Conservation (phyloP, 495 filamentous ascomycete species). For the Apiosordaria backusii region DNA sequence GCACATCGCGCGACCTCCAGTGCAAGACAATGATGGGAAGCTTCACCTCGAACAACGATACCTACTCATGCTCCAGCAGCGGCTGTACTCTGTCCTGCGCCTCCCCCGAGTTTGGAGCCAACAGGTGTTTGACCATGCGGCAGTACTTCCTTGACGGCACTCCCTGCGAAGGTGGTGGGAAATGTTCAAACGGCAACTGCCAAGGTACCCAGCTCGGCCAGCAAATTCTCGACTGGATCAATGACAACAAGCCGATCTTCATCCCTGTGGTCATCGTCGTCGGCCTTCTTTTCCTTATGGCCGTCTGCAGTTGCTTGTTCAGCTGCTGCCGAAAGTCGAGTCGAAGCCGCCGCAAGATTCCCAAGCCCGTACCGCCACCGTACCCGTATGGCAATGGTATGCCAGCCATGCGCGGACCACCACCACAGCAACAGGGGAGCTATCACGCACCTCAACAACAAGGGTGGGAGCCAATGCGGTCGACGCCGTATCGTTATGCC, state of each 20-base stretch:
- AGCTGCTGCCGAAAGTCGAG: slow-evolving; percentile 39
- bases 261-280: slow-evolving; percentile 69
- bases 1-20: slow-evolving; percentile 86
- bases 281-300: slow-evolving; percentile 63
- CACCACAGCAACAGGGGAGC: not conserved
- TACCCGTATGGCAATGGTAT: slow-evolving; percentile 1
- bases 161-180: slow-evolving; percentile 74
- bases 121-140: slow-evolving; percentile 68
- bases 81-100: slow-evolving; percentile 76
- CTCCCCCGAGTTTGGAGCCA: slow-evolving; percentile 61
- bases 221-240: slow-evolving; percentile 64
- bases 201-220: slow-evolving; percentile 57
- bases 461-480: slow-evolving; percentile 24
- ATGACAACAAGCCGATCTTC: slow-evolving; percentile 66
- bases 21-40: slow-evolving; percentile 83
- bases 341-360: not conserved
- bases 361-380: not conserved
- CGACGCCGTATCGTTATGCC: slow-evolving; percentile 30
- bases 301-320: slow-evolving; percentile 57
- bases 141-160: slow-evolving; percentile 97
- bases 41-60: slow-evolving; percentile 70
- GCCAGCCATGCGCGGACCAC: slow-evolving; percentile 8
- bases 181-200: slow-evolving; percentile 72
- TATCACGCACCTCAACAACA: not conserved
- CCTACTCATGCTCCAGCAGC: slow-evolving; percentile 70